Base-by-base conservation (phyloP, 164 flowering plant genomes). In the Sedum album region DNA sequence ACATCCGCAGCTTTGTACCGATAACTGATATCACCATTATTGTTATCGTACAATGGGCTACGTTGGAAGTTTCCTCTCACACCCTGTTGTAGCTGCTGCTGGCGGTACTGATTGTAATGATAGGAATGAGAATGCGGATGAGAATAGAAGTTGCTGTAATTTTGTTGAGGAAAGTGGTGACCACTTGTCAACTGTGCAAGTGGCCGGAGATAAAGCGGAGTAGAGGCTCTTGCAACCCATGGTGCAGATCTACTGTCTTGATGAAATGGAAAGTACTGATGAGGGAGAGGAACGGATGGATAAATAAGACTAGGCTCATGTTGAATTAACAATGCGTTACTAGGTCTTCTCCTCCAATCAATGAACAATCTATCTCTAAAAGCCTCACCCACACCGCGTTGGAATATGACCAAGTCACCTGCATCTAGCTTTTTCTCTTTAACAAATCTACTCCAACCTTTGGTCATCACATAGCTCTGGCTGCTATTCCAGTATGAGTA, bases 401-500 rank as follows among this genome's bases (percentile, higher is more conserved):
- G 84, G 70, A 93, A 93, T 5, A 95, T 85, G n/a, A 93, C 95
- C 33, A 81, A 79, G 68, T 93, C 98, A 0, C 98, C 98, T 0
- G 98, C 90, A 63, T 88, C 89, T 2, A 93, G 91, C 80, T 83
- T 85, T 78, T 93, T 93, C 78, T 93, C 98, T 79, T 93, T 90
- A 13, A 93, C 98, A 49, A 93, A 93, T 5, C 98, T 79, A 77
- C 92, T 88, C 98, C 98, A 93, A 0, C 98, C 98, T 76, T 93
- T 93, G 36, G 98, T 93, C 93, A 93, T 90, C 18, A 93, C 98
- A 70, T 93, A 93, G 84, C 98, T 93, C 78, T 93, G 98, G 82
- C 96, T 88, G 76, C 98, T 93, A 72, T 90, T 90, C 98, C 98
- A 93, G 73, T 93, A 93, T 6, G 98, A 93, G 76, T 93, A 93